Conservation (phyloP, 2,329 filamentous ascomycete species). For the Arthroderma sp. region DNA sequence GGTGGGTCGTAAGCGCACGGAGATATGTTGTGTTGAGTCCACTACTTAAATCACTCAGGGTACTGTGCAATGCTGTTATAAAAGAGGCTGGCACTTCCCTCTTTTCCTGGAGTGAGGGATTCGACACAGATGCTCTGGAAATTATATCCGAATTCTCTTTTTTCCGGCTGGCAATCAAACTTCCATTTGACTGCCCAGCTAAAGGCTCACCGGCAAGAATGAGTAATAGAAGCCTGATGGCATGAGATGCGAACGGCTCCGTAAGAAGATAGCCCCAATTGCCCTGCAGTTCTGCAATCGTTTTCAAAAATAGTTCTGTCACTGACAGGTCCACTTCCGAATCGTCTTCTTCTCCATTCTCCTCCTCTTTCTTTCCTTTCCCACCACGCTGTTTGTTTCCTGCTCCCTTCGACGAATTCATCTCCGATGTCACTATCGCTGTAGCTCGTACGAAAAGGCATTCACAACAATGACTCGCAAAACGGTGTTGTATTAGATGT, state of each 20-base stretch:
- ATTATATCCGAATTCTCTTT: conserved; percentile 67
- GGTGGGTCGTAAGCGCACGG: conserved; percentile 72
- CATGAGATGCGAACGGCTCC: conserved; percentile 81
- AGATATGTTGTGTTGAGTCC: conserved; percentile 68
- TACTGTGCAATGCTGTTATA: conserved; percentile 60
- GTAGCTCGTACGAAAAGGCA: conserved; percentile 77
- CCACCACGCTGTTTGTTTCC: conserved; percentile 16
- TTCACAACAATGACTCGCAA: conserved; percentile 95
- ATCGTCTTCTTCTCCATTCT: conserved; percentile 34
- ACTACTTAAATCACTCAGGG: conserved; percentile 63
- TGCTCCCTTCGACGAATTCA: conserved; percentile 32
- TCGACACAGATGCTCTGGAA: conserved; percentile 37
- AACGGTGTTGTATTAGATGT: conserved; percentile 83
- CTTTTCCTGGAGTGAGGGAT: conserved; percentile 35
- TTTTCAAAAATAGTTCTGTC: conserved; percentile 72
- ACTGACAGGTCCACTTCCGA: conserved; percentile 45
- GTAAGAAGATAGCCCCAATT: conserved; percentile 74
- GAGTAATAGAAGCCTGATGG: conserved; percentile 70
- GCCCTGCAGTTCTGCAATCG: conserved; percentile 76
- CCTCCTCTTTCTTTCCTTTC: conserved; percentile 25
- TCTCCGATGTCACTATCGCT: conserved; percentile 61
- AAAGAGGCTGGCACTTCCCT: conserved; percentile 65
- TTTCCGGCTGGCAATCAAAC: conserved; percentile 77
- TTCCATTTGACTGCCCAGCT: conserved; percentile 53
- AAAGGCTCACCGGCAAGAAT: conserved; percentile 74